Evolutionary conservation across 768 basidiomycete species (phyloP), one percentile per base, ranked within the genome.

Genomic region (Lactarius deliciosus): DNA sequence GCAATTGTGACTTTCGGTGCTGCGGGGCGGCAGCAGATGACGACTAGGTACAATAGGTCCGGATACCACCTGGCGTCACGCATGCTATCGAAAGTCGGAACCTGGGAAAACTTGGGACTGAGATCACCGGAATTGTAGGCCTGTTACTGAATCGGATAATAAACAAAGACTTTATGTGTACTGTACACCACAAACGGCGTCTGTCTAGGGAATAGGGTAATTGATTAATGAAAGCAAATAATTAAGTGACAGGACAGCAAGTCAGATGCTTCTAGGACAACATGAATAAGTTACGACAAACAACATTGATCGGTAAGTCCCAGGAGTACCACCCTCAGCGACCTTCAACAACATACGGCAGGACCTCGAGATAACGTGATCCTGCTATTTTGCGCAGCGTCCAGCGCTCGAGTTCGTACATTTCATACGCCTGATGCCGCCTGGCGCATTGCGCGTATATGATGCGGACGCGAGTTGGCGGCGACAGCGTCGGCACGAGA

Each of bases 401-500:
- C 73, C 92, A 85, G 15, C 96, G 84, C 74, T 94, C 90, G 5
- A 97, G 80, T 16, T 81, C 77, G 74, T 95, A 97, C 11, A 83
- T 77, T 71, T 94, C 90, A 75, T 94, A 97, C 2, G 90, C 87
- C 4, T n/a, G 77, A 76, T 10, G 83, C 85, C 0, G 96, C 90
- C 5, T 96, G 84, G 67, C 80, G 84, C 87, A 93, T 93, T 2
- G 96, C 96, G 45, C 82, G 82, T 63, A 89, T 82, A 72, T 98
- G 96, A 64, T 89, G 82, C 16, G 92, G 93, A 7, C 88, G 83
- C 0, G 86, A 84, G 70, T 86, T 93, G 0, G 95, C 95, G 4
- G 86, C 87, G 32, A 87, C 78, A 5, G 96, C 96, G 68, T 94
- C 90, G 70, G 83, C 83, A 7, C 95, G 87, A 50, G 90, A 92